Base-by-base conservation (phyloP, 495 filamentous ascomycete species). In the Monascus purpureus region DNA sequence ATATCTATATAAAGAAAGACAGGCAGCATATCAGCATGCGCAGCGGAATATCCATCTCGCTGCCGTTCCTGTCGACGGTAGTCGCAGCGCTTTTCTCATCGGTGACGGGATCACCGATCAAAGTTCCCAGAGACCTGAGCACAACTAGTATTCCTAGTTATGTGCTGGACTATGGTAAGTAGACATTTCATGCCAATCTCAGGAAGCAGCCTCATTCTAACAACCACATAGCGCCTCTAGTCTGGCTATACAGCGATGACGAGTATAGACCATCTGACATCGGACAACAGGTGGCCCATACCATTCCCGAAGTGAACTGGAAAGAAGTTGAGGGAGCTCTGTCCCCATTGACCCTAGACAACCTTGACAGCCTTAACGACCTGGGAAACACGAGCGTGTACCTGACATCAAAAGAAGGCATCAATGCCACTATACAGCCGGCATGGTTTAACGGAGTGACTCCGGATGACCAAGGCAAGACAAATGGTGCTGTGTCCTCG, bases 221-320 rank as follows among this genome's bases (percentile, higher is more conserved):
- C n/a, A n/a, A 24, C 22, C 22, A 6, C 1, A 26, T 27, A 69
- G 63, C 65, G 22, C 64, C 65, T 1, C 32, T 66, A 4, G 49
- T 67, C 14, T 70, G 65, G 65, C 63, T 79, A n/a, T 58, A 76
- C 36, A 65, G 63, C 24, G 43, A 57, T 36, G 75, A 80, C 15
- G 37, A 46, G 23, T 78, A 76, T 43, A 54, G 57, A 17, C 76
- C 76, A 2, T 67, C 71, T 19, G 74, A 77, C 41, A 61, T 80
- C 35, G 52, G 47, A 20, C 45, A 58, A 11, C 72, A 77, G 32
- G 45, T 81, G 11, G 41, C 48, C 24, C 53, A 80, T 44, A 73
- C 66, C 8, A 61, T 43, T 13, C 72, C 76, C 1, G 36, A 67
- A 32, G 49, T 69, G 16, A 67, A 77, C 43, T 73, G 57, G 50